phyloP scores from a whole-genome alignment of 2,329 filamentous ascomycete species.

The Ophidiomyces ophidiicola region DNA sequence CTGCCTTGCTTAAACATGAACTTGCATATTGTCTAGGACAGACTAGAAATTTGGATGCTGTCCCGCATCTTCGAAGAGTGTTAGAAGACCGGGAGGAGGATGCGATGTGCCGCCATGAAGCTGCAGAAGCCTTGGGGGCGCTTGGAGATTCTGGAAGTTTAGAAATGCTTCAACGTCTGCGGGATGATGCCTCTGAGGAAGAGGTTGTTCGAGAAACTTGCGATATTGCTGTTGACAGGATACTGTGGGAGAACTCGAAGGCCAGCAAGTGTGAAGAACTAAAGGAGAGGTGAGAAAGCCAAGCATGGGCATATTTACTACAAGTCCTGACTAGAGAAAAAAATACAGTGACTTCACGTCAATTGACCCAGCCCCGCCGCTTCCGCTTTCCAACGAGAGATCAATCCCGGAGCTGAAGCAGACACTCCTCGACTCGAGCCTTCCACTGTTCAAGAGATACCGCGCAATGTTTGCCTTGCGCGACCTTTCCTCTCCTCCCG shows the following conservation, averaged over 20 bases:
- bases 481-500: constrained; percentile 85
- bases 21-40: constrained; percentile 94
- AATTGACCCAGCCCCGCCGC: constrained; percentile 84
- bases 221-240: constrained; percentile 87
- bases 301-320: constrained; percentile 8
- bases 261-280: constrained; percentile 61
- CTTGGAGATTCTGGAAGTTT: constrained; percentile 64
- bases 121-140: constrained; percentile 85
- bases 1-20: constrained; percentile 88
- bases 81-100: constrained; percentile 72
- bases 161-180: constrained; percentile 57
- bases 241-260: constrained; percentile 80
- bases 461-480: constrained; percentile 96
- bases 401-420: constrained; percentile 64
- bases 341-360: constrained; percentile 74
- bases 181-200: constrained; percentile 63
- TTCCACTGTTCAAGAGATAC: constrained; percentile 83
- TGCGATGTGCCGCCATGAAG: constrained; percentile 91
- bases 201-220: constrained; percentile 87
- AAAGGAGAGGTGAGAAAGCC: constrained; percentile 56
- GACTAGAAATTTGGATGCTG: constrained; percentile 62
- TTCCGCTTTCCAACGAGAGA: constrained; percentile 53
- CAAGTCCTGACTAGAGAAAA: constrained; percentile 17
- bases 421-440: constrained; percentile 62
- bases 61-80: constrained; percentile 59